phyloP scores from a whole-genome alignment of 192 early-diverging fungal species.

The Coemansia aciculifera region DNA sequence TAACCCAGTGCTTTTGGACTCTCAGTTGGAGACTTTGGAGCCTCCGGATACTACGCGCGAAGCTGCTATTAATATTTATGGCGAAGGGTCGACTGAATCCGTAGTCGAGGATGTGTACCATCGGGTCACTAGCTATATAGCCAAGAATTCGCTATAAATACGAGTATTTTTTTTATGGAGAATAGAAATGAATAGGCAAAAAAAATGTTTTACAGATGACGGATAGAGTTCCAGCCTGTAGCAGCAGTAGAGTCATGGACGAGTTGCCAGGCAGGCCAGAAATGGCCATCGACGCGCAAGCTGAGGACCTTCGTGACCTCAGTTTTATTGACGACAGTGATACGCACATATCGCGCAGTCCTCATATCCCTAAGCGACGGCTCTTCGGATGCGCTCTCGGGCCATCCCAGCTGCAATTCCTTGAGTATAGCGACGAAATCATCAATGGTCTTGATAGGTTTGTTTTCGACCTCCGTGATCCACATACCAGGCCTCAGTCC shows the following conservation, averaged over 20 bases:
- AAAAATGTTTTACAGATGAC: slow-evolving; percentile 2
- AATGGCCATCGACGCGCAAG: slow-evolving; percentile 72
- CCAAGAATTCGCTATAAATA: slow-evolving; percentile 23
- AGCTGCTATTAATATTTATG: slow-evolving; percentile 36
- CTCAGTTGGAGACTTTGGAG: slow-evolving; percentile 67
- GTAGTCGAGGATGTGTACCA: slow-evolving; percentile 27
- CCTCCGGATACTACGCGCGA: slow-evolving; percentile 35
- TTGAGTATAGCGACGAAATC: slow-evolving; percentile 59
- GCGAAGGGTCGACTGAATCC: slow-evolving; percentile 11
- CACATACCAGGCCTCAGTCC: slow-evolving; percentile 71
- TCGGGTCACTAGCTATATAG: slow-evolving; percentile 11
- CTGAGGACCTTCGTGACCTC: slow-evolving; percentile 69
- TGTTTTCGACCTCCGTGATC: slow-evolving; percentile 72
- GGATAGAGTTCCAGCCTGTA: slow-evolving; percentile 55
- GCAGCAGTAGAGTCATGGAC: slow-evolving; percentile 49
- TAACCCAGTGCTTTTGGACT: slow-evolving; percentile 55
- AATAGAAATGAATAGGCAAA: slow-evolving; percentile 4
- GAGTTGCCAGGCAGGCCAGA: slow-evolving; percentile 74
- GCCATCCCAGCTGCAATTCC: slow-evolving; percentile 27
- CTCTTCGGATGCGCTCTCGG: background rate
- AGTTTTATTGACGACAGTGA: slow-evolving; percentile 53
- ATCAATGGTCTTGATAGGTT: slow-evolving; percentile 60
- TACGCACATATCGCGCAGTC: slow-evolving; percentile 38
- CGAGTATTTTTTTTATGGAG: background rate
- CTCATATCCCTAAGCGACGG: background rate